A percentile compares a stretch with the other conserved stretches of the same genome.
These are phyloP conservation scores for Petrea volubilis DNA, from an alignment of 257 asterid genomes.

Conservation along the genomic window DNA sequence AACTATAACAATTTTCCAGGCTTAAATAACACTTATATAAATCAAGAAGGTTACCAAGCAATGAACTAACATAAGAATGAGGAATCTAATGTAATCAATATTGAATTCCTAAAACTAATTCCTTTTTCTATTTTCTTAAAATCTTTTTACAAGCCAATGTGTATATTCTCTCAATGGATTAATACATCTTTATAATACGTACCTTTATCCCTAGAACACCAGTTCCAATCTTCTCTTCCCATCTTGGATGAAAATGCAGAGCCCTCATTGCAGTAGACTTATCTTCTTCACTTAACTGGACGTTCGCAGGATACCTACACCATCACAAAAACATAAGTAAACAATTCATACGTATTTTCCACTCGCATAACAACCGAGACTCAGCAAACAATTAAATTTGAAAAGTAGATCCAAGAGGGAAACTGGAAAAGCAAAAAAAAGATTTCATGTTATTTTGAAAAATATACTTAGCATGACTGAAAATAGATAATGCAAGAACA, in stretches of 20 bases:
- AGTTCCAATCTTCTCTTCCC: slow-evolving; percentile 59
- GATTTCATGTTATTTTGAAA: too few species aligned
- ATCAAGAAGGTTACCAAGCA: background rate
- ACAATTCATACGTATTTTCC: background rate
- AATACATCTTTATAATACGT: background rate
- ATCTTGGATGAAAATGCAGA: slow-evolving; percentile 74
- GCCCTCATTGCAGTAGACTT: slow-evolving; percentile 58
- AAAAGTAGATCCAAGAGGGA: slow-evolving; percentile 7
- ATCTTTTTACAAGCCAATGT: too few species aligned
- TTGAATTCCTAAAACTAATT: background rate
- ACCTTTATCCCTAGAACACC: slow-evolving; percentile 84
- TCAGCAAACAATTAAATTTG: slow-evolving; percentile 5
- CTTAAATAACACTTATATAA: too few species aligned
- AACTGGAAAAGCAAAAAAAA: background rate
- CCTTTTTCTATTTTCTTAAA: too few species aligned
- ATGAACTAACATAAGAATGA: background rate
- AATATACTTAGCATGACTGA: slow-evolving; percentile 14
- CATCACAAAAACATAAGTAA: slow-evolving; percentile 1
- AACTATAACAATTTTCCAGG: background rate
- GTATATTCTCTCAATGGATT: background rate
- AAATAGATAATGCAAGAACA: background rate
- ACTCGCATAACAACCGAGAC: background rate
- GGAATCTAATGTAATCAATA: background rate
- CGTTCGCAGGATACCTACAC: slow-evolving; percentile 56
- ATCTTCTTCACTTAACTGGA: slow-evolving; percentile 56